Percentiles rank a stretch among this genome's conserved stretches.
Evolutionary conservation across 2,329 filamentous ascomycete genomes (phyloP).

Genomic region (Xylaria polymorpha): DNA sequence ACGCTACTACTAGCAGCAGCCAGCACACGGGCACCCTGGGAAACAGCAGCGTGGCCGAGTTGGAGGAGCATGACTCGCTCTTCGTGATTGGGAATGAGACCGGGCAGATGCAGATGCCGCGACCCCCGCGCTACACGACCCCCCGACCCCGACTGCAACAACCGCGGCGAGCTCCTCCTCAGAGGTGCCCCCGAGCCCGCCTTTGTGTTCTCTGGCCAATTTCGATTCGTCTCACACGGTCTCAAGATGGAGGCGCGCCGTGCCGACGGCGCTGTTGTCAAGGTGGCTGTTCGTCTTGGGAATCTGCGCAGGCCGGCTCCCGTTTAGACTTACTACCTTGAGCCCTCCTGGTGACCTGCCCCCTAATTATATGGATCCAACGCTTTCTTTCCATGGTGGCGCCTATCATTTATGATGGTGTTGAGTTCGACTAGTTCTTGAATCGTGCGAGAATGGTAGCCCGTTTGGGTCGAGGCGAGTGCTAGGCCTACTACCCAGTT

Average conservation of each 20-base stretch:
- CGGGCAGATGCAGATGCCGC: slow-evolving; percentile 6
- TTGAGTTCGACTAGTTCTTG: not conserved
- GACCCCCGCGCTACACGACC: not conserved
- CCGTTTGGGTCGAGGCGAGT: not conserved
- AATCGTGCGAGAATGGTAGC: too few species aligned
- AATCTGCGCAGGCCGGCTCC: slow-evolving; percentile 29
- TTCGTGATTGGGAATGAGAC: slow-evolving; percentile 24
- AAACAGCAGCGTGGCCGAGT: not conserved
- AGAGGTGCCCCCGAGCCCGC: slow-evolving; percentile 17
- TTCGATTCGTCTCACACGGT: slow-evolving; percentile 24
- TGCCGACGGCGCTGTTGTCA: slow-evolving; percentile 17
- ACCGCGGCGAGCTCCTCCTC: slow-evolving; percentile 9
- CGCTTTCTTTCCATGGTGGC: not conserved
- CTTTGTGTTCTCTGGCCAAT: slow-evolving; percentile 35
- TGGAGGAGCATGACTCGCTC: not conserved
- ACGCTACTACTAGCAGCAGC: not conserved
- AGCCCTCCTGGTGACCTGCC: not conserved
- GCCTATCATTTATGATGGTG: not conserved
- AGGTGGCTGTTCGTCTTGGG: slow-evolving; percentile 34
- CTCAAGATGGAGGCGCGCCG: slow-evolving; percentile 35
- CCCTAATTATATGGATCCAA: not conserved
- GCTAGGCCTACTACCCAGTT: too few species aligned
- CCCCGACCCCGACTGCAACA: slow-evolving; percentile 4
- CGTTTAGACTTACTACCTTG: not conserved
- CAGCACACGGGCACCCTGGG: not conserved